phyloP scores from a whole-genome alignment of 169 alveolate genomes.

The Besnoitia besnoiti region DNA sequence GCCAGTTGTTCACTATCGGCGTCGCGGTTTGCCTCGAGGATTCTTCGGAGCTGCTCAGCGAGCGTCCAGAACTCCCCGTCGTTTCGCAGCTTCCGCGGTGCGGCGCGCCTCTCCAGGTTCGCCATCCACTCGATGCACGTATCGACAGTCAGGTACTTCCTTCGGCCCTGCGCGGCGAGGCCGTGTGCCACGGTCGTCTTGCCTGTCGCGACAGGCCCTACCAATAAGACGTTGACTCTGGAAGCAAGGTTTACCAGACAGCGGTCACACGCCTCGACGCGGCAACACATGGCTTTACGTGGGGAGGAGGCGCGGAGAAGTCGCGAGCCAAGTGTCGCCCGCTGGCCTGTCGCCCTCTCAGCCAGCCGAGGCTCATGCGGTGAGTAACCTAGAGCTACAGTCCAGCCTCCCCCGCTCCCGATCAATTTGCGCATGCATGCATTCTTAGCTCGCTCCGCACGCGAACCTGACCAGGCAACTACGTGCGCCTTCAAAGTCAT shows the following conservation, averaged over 20 bases:
- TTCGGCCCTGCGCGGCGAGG: slow-evolving; percentile 48
- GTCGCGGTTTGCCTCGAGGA: neutral
- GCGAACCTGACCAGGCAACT: neutral
- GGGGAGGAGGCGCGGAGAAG: neutral
- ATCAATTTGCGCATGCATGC: neutral
- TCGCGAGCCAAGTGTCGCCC: neutral
- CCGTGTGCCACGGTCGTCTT: slow-evolving; percentile 62
- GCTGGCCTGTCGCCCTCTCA: neutral
- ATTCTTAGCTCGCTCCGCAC: neutral
- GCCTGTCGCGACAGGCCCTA: slow-evolving; percentile 72
- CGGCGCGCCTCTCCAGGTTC: neutral
- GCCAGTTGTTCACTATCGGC: neutral
- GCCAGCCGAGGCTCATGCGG: neutral
- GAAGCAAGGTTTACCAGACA: no score
- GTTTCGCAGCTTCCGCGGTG: neutral
- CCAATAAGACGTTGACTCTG: slow-evolving; percentile 69
- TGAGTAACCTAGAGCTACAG: neutral
- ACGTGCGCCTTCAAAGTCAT: no score
- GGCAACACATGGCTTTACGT: no score
- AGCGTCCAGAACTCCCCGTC: slow-evolving; percentile 13
- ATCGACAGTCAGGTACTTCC: slow-evolving; percentile 64
- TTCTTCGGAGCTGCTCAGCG: neutral
- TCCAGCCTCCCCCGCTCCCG: neutral
- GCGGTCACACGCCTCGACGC: no score
- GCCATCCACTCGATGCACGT: slow-evolving; percentile 60